Conservation (phyloP, 2,329 filamentous ascomycete species). For the Intubia oerlemansii region DNA sequence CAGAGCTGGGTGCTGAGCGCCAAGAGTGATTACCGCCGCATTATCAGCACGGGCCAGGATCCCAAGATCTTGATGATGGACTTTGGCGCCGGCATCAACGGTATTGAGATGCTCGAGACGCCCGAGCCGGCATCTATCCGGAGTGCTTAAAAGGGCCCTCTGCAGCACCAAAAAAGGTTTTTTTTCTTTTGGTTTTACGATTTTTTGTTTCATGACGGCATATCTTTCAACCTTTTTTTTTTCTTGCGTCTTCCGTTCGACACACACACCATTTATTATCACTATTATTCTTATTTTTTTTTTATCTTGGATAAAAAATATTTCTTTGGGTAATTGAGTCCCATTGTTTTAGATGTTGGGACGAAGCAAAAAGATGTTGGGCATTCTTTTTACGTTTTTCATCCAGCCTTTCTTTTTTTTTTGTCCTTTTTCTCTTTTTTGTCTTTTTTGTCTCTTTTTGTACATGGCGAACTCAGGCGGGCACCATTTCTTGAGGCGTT, state of each 20-base stretch:
- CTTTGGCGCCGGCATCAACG: constrained; percentile 46
- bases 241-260: neutral
- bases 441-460: neutral
- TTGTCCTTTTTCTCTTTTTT: neutral
- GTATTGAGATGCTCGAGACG: constrained; percentile 34
- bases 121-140: too few species aligned
- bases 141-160: too few species aligned
- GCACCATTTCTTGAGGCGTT: too few species aligned
- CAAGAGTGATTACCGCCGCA: constrained; percentile 85
- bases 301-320: too few species aligned
- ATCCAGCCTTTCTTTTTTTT: neutral
- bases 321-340: too few species aligned
- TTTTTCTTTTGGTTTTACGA: too few species aligned
- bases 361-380: too few species aligned
- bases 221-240: constrained; percentile 1
- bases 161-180: too few species aligned
- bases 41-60: constrained; percentile 88
- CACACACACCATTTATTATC: too few species aligned
- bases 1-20: constrained; percentile 91
- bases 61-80: constrained; percentile 85
- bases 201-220: constrained; percentile 3
- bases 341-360: too few species aligned
- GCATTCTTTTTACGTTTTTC: neutral
- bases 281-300: too few species aligned
- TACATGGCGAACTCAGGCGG: too few species aligned